Conservation (phyloP, 177 flowering plant species). For the Tripterygium wilfordii region DNA sequence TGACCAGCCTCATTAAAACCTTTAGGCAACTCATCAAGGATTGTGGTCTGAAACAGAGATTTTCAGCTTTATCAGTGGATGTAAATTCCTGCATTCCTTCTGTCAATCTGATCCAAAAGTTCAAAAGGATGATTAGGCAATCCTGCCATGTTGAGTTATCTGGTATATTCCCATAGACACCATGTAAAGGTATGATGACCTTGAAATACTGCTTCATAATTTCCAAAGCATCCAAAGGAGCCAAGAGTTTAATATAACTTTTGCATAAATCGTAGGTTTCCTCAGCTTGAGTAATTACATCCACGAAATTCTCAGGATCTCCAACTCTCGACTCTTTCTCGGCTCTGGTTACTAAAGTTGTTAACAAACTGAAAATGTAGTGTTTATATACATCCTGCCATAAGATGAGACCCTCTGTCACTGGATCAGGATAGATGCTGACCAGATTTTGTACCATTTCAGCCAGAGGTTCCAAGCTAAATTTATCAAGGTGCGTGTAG, state of each 20-base stretch:
- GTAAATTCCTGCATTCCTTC: conserved; percentile 54
- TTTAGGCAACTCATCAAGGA: conserved; percentile 42
- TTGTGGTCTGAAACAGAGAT: conserved; percentile 22
- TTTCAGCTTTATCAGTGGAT: conserved; percentile 21
- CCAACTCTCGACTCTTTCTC: conserved; percentile 17
- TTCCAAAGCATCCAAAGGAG: conserved; percentile 40
- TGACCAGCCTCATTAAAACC: conserved; percentile 49
- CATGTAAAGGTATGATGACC: conserved; percentile 31
- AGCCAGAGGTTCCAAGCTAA: conserved; percentile 70
- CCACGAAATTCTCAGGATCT: conserved; percentile 39
- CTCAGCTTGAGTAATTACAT: conserved; percentile 57
- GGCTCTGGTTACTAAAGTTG: conserved; percentile 34
- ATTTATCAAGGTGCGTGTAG: conserved; percentile 42
- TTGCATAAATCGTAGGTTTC: conserved; percentile 52
- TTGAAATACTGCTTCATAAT: conserved; percentile 48
- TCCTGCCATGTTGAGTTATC: conserved; percentile 58
- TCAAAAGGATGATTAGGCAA: conserved; percentile 56
- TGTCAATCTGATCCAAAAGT: conserved; percentile 60
- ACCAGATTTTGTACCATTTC: conserved; percentile 62
- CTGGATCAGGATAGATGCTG: conserved; percentile 30
- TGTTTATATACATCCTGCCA: conserved; percentile 69
- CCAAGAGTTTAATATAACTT: conserved; percentile 37
- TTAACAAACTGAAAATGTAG: conserved; percentile 41
- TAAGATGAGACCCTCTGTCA: conserved; percentile 45
- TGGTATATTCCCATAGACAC: conserved; percentile 21